Percentiles rank a stretch among this genome's conserved stretches.
These are phyloP conservation scores for Lodderomyces orthopsilosis DNA, from an alignment of 1,139 yeast genomes.

Conservation along the genomic window DNA sequence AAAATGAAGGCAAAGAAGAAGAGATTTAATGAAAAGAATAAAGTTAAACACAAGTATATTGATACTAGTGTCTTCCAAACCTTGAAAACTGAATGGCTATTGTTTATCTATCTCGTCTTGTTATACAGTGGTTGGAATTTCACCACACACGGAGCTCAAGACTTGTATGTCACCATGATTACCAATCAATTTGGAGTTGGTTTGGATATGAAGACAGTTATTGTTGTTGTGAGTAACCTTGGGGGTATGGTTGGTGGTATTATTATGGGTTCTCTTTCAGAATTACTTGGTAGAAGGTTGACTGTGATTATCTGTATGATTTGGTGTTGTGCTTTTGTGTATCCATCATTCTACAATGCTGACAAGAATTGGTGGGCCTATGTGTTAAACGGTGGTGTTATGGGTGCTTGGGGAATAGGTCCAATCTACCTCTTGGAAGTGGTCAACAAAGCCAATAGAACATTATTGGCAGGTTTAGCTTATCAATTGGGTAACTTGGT, in stretches of 20 bases:
- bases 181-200: conserved; percentile 35
- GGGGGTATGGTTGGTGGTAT: conserved; percentile 54
- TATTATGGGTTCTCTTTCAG: conserved; percentile 43
- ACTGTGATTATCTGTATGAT: conserved; percentile 34
- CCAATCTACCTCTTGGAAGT: conserved; percentile 37
- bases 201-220: conserved; percentile 39
- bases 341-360: conserved; percentile 30
- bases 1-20: conserved; percentile 18
- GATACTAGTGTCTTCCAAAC: conserved; percentile 19
- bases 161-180: conserved; percentile 49
- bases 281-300: conserved; percentile 47
- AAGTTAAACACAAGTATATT: conserved; percentile 6
- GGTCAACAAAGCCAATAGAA: conserved; percentile 34
- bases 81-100: conserved; percentile 41
- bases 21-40: conserved; percentile 12
- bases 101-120: conserved; percentile 42
- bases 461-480: conserved; percentile 36
- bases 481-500: conserved; percentile 42
- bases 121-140: conserved; percentile 51
- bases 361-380: conserved; percentile 30
- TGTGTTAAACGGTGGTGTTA: conserved; percentile 26
- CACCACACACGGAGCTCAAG: conserved; percentile 56
- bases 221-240: conserved; percentile 44
- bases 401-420: conserved; percentile 41
- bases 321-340: conserved; percentile 32